Base-by-base conservation (phyloP, 2,329 filamentous ascomycete genomes). In the Pezicula neosporulosa region DNA sequence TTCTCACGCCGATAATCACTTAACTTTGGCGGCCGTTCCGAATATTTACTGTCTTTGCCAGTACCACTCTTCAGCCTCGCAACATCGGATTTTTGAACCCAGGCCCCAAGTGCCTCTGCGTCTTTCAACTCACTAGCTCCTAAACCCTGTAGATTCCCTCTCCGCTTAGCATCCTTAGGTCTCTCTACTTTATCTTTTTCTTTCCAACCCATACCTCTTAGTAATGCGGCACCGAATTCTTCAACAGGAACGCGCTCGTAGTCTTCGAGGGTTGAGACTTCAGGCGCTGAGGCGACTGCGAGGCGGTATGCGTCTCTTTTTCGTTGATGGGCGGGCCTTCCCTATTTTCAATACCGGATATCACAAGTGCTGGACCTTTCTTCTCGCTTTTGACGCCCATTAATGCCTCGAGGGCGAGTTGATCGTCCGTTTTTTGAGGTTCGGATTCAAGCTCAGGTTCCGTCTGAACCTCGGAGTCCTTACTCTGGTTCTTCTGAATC, bases 131-230 rank as follows among this genome's bases (percentile, higher is more conserved):
- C 85, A 65, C 93, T 96, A 10, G 92, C 92, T 3, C 93, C 94
- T 7, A 97, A 86, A 0, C 94, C 94, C 9, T 97, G 76, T 50
- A 95, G 79, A 52, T 90, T 90, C 15, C 90, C 86, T 46, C 92
- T 82, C 47, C 85, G 79, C 64, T 87, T 86, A 13, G 85, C 76
- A 16, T 84, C 73, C 56, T 82, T 85, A 35, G 84, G 6, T 72
- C 68, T 43, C 70, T 76, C 76, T 78, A 44, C 75, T 71, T 55
- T 77, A 74, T 49, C 83, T 80, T 56, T 63, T 68, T 72, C 86
- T 75, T 97, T 91, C 92, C 93, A 97, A 8, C 94, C 94, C 89
- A 97, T 97, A 9, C 92, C 91, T 30, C 92, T 84, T 35, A 99
- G 77, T 57, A 97, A 77, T 0, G 92, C 91, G 16, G 91, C 88